Evolutionary conservation across 2,329 filamentous ascomycete genomes (phyloP), one percentile per base, ranked within the genome.

Genomic region (Xylaria sp.): DNA sequence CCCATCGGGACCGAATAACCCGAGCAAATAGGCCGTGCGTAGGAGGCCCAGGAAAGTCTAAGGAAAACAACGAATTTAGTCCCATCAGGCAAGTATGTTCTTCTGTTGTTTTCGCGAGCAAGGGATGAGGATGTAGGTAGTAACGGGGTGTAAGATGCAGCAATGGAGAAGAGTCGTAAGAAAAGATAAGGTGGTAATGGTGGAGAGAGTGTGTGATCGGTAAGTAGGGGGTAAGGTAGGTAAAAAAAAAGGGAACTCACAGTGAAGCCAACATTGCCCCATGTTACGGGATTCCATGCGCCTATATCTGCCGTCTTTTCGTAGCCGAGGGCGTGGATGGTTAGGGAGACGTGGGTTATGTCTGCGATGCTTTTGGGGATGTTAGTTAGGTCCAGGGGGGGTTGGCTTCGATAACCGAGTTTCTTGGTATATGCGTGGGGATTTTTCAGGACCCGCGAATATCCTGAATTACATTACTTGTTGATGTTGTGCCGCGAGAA

Each of bases 201-300:
- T 42, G 37, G 35, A 16, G 35, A 37, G 35, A 37, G 35, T 42
- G 37, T 42, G 37, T 42, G 37, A 13, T 42, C 3, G 3, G 37
- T 13, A 42, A 16, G 16, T 16, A 16, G 16, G 37, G 23, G 23
- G 23, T 30, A 30, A 30, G 5, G 9, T 23, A 54, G 48, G 16
- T 16, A 16, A 16, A 16, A 16, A 16, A 16, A 16, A 23, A 11
- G 13, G 35, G 4, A 19, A 72, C 80, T 74, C 67, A 85, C 81
- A 30, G 88, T 90, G 54, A 80, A 79, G 6, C 81, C 86, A 63
- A 92, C 78, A 67, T 91, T 91, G 2, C 88, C 89, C 83, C 85
- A 89, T n/a, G 85, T 82, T 77, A 88, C 81, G 39, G 80, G 76
- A 70, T 90, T 91, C 88, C 88, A 91, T 19, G 72, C 74, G 3